Percentiles rank a stretch among this genome's conserved stretches.
phyloP scores from a whole-genome alignment of 1,139 yeast genomes.

The Yamadazyma siamensis region DNA sequence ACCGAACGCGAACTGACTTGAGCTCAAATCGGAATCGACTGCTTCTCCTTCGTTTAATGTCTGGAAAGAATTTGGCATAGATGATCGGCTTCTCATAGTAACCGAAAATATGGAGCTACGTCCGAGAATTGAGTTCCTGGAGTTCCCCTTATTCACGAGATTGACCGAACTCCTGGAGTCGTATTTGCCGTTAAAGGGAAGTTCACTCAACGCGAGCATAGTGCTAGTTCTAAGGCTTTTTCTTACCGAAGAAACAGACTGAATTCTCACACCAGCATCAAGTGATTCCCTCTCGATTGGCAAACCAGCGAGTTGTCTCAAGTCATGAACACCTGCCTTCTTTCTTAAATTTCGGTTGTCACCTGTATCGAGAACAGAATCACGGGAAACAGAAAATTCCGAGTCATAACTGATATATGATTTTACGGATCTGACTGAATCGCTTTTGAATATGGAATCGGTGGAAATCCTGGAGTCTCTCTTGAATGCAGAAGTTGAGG shows the following conservation, averaged over 20 bases:
- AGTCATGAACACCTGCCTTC: slow-evolving; percentile 36
- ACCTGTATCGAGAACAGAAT: slow-evolving; percentile 15
- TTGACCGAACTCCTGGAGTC: slow-evolving; percentile 13
- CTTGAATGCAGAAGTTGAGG: slow-evolving; percentile 26
- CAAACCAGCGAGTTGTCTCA: slow-evolving; percentile 25
- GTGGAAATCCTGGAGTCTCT: slow-evolving; percentile 23
- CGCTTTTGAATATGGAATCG: slow-evolving; percentile 27
- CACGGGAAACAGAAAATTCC: slow-evolving; percentile 40
- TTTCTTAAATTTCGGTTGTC: slow-evolving; percentile 26
- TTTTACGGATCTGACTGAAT: too few relatives aligned
- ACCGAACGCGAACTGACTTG: slow-evolving; percentile 8
- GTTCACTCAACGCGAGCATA: slow-evolving; percentile 39
- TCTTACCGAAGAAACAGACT: slow-evolving; percentile 19
- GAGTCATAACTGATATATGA: slow-evolving; percentile 58
- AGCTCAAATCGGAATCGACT: slow-evolving; percentile 1
- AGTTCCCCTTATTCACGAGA: slow-evolving; percentile 2
- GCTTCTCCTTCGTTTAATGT: slow-evolving; percentile 13
- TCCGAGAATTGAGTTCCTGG: slow-evolving; percentile 27
- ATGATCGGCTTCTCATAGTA: slow-evolving; percentile 20
- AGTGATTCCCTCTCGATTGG: slow-evolving; percentile 20
- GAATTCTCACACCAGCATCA: slow-evolving; percentile 22
- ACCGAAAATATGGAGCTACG: slow-evolving; percentile 39
- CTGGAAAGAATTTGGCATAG: slow-evolving; percentile 17
- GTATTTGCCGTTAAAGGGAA: slow-evolving; percentile 32
- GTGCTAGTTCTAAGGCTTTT: slow-evolving; percentile 39